A percentile compares a stretch with the other conserved stretches of the same genome.
phyloP scores from a whole-genome alignment of 148 eudicot genomes.

The Nepenthes gracilis region DNA sequence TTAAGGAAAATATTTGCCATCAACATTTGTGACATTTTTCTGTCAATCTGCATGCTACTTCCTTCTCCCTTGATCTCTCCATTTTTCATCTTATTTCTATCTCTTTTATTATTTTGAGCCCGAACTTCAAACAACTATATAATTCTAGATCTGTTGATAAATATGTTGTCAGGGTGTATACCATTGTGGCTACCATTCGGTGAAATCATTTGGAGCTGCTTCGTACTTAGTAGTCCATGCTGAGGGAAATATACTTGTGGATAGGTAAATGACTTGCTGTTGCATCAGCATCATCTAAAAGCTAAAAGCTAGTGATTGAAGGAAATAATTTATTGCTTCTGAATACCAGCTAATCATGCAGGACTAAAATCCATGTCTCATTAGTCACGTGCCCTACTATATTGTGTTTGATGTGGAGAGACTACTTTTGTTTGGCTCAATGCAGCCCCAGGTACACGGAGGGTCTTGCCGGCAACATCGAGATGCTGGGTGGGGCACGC shows the following conservation, averaged over 20 bases:
- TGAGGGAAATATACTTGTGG: conserved; percentile 42
- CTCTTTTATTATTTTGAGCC: too few relatives aligned
- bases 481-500: conserved; percentile 39
- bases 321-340: not conserved
- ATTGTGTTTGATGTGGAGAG: too few relatives aligned
- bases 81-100: too few relatives aligned
- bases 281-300: not conserved
- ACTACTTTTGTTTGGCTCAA: not conserved
- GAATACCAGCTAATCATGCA: too few relatives aligned
- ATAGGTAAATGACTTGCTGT: conserved; percentile 21
- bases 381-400: too few relatives aligned
- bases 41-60: too few relatives aligned
- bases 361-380: too few relatives aligned
- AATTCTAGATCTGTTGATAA: too few relatives aligned
- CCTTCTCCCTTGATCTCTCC: too few relatives aligned
- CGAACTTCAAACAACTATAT: too few relatives aligned
- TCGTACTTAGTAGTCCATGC: conserved; percentile 36
- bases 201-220: conserved; percentile 41
- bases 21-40: too few relatives aligned
- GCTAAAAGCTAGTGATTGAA: not conserved
- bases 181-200: conserved; percentile 53
- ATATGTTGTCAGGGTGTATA: conserved; percentile 24
- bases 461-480: conserved; percentile 24
- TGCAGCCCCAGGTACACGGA: conserved; percentile 42
- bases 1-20: too few relatives aligned